phyloP scores from a whole-genome alignment of 257 asterid species.

The Salvia splendens region DNA sequence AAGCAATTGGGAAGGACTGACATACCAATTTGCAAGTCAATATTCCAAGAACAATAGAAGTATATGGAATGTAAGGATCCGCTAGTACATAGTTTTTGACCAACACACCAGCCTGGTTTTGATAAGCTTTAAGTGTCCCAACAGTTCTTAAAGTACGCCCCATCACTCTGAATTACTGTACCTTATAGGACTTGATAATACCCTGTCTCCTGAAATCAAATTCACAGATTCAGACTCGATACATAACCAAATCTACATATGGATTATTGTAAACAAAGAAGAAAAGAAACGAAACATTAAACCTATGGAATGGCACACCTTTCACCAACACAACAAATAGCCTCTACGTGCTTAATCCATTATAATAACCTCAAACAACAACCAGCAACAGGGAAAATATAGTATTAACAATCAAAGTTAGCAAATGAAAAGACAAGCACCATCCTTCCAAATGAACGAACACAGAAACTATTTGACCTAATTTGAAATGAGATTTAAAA shows the following conservation, averaged over 20 bases:
- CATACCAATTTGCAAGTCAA: constrained; percentile 84
- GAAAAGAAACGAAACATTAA: neutral
- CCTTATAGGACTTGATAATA: constrained; percentile 40
- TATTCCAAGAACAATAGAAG: constrained; percentile 73
- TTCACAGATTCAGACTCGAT: constrained; percentile 13
- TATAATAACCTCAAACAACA: constrained; percentile 10
- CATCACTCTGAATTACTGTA: constrained; percentile 49
- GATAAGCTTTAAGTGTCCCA: constrained; percentile 67
- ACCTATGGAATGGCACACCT: neutral
- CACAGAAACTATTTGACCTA: neutral
- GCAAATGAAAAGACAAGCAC: constrained; percentile 8
- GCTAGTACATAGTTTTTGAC: constrained; percentile 74
- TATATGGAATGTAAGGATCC: constrained; percentile 79
- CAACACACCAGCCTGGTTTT: constrained; percentile 67
- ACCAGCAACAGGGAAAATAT: neutral
- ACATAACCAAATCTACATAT: neutral
- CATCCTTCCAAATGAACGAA: neutral
- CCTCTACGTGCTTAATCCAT: constrained; percentile 10
- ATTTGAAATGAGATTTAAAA: neutral
- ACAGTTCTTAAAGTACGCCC: constrained; percentile 54
- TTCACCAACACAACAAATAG: neutral
- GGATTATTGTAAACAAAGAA: constrained; percentile 7
- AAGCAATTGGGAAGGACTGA: constrained; percentile 26
- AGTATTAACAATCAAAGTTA: neutral
- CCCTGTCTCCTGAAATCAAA: constrained; percentile 43